Conservation (phyloP, 2,329 filamentous ascomycete genomes). For the Penicillium brasilianum region DNA sequence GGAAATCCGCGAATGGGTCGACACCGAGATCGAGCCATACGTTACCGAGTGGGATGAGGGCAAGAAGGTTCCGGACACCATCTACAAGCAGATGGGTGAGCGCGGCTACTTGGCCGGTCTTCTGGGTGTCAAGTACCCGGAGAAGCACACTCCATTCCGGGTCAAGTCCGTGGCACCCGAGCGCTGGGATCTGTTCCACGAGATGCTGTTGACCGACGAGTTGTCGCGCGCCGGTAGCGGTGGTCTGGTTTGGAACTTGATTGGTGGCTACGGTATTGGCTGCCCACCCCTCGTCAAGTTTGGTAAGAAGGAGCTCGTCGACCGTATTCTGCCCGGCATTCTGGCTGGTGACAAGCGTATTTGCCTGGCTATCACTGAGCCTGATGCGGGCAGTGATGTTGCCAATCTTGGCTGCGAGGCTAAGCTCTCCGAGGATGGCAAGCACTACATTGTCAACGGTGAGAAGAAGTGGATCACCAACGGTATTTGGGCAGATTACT, state of each 20-base stretch:
- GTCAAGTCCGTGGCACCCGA: constrained; percentile 81
- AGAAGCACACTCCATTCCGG: constrained; percentile 70
- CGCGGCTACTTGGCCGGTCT: constrained; percentile 91
- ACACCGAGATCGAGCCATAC: constrained; percentile 84
- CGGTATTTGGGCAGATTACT: constrained; percentile 95
- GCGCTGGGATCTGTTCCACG: constrained; percentile 98
- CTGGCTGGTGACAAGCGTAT: constrained; percentile 94
- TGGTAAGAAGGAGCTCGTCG: constrained; percentile 80
- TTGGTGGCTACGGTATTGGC: constrained; percentile 96
- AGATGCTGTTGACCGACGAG: constrained; percentile 94
- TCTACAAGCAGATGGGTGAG: constrained; percentile 96
- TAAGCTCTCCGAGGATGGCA: constrained; percentile 91
- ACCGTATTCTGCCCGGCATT: constrained; percentile 87
- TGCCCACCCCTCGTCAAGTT: constrained; percentile 91
- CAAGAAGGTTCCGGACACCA: constrained; percentile 81
- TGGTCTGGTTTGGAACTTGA: constrained; percentile 94
- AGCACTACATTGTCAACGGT: constrained; percentile 98
- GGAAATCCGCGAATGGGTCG: constrained; percentile 92
- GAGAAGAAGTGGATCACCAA: constrained; percentile 99
- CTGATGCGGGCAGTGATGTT: constrained; percentile 91
- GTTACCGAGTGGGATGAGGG: constrained; percentile 97
- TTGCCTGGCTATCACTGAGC: constrained; percentile 96
- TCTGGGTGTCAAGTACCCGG: constrained; percentile 78
- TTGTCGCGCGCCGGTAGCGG: constrained; percentile 85
- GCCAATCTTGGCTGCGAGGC: constrained; percentile 96